These are phyloP conservation scores for Candida railenensis DNA, from an alignment of 805 yeast species.

Conservation along the genomic window DNA sequence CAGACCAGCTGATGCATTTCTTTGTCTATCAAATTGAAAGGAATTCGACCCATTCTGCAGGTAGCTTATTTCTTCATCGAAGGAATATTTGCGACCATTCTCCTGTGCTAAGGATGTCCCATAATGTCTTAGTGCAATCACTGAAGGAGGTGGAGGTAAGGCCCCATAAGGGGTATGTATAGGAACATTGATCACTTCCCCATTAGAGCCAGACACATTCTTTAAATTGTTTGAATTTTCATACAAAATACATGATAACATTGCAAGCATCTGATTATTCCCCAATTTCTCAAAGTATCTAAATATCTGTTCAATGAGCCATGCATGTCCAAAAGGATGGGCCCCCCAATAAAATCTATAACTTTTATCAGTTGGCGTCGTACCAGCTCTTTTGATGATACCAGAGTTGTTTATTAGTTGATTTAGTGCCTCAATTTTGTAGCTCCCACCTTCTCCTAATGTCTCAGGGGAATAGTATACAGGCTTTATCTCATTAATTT, in stretches of 20 bases:
- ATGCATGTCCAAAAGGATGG: constrained; percentile 71
- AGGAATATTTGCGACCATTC: constrained; percentile 1
- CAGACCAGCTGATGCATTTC: background rate
- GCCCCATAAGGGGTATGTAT: constrained; percentile 47
- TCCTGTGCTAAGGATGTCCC: background rate
- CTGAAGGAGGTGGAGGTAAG: constrained; percentile 29
- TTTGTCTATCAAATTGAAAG: background rate
- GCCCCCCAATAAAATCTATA: constrained; percentile 67
- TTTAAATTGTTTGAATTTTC: constrained; percentile 34
- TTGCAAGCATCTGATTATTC: constrained; percentile 86
- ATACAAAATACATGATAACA: constrained; percentile 72
- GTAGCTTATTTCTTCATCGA: background rate
- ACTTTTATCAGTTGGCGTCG: constrained; percentile 10
- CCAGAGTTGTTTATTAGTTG: constrained; percentile 10
- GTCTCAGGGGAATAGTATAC: constrained; percentile 7
- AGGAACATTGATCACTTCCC: constrained; percentile 33
- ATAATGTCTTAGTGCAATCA: constrained; percentile 13
- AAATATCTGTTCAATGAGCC: constrained; percentile 65
- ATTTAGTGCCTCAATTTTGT: constrained; percentile 4
- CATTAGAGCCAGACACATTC: constrained; percentile 16
- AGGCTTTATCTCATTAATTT: constrained; percentile 14
- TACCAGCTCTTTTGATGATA: constrained; percentile 7
- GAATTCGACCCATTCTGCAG: background rate
- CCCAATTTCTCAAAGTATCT: constrained; percentile 59
- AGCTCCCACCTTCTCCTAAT: background rate